Evolutionary conservation across 768 basidiomycete genomes (phyloP).

Genomic region (Kwoniella dendrophila): DNA sequence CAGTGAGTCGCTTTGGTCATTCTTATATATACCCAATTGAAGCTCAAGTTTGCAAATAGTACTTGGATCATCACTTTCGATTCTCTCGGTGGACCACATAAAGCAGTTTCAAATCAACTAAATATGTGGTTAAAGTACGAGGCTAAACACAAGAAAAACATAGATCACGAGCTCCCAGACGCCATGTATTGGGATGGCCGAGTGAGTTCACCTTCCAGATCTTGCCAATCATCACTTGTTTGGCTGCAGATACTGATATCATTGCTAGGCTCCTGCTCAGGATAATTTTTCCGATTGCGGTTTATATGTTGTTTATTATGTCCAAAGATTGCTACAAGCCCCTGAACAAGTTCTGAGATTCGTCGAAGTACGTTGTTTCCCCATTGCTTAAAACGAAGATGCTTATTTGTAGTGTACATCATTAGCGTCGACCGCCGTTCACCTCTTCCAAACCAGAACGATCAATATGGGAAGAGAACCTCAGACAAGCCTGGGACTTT

Average conservation of each 20-base stretch:
- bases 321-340: constrained; percentile 70
- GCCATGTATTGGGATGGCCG: constrained; percentile 62
- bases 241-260: background rate
- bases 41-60: constrained; percentile 19
- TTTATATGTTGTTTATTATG: constrained; percentile 84
- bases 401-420: too few relatives aligned
- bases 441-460: background rate
- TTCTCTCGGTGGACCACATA: constrained; percentile 77
- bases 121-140: constrained; percentile 71
- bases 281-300: constrained; percentile 92
- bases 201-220: constrained; percentile 57
- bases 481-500: constrained; percentile 2
- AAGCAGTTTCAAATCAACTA: constrained; percentile 66
- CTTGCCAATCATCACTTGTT: too few relatives aligned
- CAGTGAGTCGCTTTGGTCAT: constrained; percentile 11
- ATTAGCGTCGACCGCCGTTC: constrained; percentile 10
- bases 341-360: constrained; percentile 62
- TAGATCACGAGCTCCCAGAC: constrained; percentile 54
- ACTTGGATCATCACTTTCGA: constrained; percentile 81
- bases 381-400: background rate
- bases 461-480: constrained; percentile 8
- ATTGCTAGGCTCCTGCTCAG: constrained; percentile 77
- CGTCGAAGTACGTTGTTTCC: constrained; percentile 56
- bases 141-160: constrained; percentile 69
- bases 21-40: background rate